phyloP scores from a whole-genome alignment of 2,329 filamentous ascomycete species.

The Nannizziopsis barbatae region DNA sequence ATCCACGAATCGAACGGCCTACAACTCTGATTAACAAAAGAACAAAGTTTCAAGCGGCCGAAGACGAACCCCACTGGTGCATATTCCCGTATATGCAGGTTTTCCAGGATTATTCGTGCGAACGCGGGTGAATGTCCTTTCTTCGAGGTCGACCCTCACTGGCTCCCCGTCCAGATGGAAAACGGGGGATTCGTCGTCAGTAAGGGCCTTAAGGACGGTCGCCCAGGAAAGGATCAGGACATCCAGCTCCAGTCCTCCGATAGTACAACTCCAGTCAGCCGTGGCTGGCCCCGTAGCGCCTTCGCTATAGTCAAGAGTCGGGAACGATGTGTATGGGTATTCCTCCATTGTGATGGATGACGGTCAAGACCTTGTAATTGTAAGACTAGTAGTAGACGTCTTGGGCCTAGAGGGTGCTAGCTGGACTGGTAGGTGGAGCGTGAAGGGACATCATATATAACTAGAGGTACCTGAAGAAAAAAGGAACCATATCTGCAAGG shows the following conservation, averaged over 20 bases:
- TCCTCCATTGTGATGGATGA: constrained; percentile 1
- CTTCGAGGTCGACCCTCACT: constrained; percentile 21
- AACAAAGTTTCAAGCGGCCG: background rate
- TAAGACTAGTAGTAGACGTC: background rate
- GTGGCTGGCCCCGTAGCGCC: constrained; percentile 3
- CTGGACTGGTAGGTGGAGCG: too few species aligned
- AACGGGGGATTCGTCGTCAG: constrained; percentile 25
- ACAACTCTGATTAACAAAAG: background rate
- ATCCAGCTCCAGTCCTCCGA: constrained; percentile 5
- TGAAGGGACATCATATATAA: background rate
- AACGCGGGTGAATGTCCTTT: constrained; percentile 16
- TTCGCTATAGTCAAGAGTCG: constrained; percentile 15
- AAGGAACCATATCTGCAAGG: background rate
- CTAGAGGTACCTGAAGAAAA: background rate
- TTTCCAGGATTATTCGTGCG: constrained; percentile 13
- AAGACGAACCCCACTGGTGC: constrained; percentile 17
- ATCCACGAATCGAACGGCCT: constrained; percentile 4
- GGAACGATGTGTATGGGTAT: constrained; percentile 14
- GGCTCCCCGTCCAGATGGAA: constrained; percentile 23
- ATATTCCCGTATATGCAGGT: constrained; percentile 21
- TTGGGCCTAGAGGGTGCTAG: background rate
- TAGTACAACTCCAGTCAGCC: constrained; percentile 11
- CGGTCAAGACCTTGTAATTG: background rate
- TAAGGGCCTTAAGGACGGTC: constrained; percentile 22
- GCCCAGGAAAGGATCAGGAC: constrained; percentile 22